Base-by-base conservation (phyloP, 106 monocot species). In the Amphibolis antarctica region DNA sequence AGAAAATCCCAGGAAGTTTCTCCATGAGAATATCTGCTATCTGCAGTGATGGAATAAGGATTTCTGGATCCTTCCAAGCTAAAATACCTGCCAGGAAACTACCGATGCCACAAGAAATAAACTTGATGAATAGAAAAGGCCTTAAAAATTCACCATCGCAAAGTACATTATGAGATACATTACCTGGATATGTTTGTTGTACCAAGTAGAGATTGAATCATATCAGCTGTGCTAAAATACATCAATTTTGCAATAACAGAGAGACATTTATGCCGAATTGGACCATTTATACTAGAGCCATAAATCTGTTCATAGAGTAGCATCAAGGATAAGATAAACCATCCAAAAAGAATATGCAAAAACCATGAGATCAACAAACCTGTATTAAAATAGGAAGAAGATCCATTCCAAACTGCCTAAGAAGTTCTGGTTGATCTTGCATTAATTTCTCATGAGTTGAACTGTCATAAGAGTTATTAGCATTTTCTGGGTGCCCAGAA, bases 31-130 rank as follows among this genome's bases (percentile, higher is more conserved):
- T 80, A 43, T 94, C 94, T 26, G 84, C 86, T 63, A 94, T 89
- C 53, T 94, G 89, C 59, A 94, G 79, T 68, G 89, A 81, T 70
- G 89, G 89, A 31, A 89, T 89, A 65, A 94, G 67, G 0, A 94
- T 83, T 55, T 89, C 83, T 29, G 89, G 94, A 79, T 96, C 94
- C 71, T 96, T 96, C 94, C 94, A 96, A 22, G 89, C 94, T 54
- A 94, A 78, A 74, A 94, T 80, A 66, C 86, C 86, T 27, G 94
- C 94, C 76, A 94, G 75, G 69, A 94, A 94, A 75, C 94, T 94
- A 60, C n/a, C 78, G 10, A 26, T 10, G 22, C 28, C 14, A 54
- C 28, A 49, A 42, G 12, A 10, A 44, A 28, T 27, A 10, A 71
- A 47, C 56, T 31, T 50, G 46, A 63, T 53, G 36, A 36, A 53